Evolutionary conservation across 164 flowering plant species (phyloP).

Genomic region (Tinospora cordifolia): DNA sequence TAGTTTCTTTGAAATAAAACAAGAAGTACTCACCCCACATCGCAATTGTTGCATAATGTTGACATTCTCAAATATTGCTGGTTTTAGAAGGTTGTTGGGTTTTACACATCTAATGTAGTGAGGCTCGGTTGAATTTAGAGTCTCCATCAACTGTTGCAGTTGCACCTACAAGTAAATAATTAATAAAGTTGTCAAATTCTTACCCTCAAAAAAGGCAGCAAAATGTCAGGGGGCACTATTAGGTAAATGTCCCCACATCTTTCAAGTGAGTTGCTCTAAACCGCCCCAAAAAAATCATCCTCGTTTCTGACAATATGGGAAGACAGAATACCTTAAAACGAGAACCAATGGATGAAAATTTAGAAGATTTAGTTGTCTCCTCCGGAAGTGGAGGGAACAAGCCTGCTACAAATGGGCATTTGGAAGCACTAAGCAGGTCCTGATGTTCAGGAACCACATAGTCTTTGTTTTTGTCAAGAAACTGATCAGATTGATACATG

Average conservation of each 20-base stretch:
- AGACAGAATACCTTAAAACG: constrained; percentile 65
- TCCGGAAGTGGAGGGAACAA: constrained; percentile 66
- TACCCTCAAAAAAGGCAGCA: not conserved
- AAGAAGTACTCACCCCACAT: constrained; percentile 64
- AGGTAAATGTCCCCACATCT: not conserved
- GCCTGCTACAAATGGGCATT: constrained; percentile 63
- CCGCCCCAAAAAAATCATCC: not conserved
- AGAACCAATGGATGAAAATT: constrained; percentile 85
- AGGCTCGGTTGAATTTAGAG: constrained; percentile 73
- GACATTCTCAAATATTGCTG: constrained; percentile 60
- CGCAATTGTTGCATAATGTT: constrained; percentile 76
- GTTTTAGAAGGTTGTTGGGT: constrained; percentile 67
- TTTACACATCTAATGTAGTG: constrained; percentile 91
- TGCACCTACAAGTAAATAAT: constrained; percentile 56
- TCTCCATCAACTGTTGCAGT: constrained; percentile 79
- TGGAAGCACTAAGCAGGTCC: constrained; percentile 66
- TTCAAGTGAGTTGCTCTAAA: not conserved
- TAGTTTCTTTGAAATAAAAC: too few species aligned
- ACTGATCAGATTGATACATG: constrained; percentile 67
- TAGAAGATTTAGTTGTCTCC: constrained; percentile 60
- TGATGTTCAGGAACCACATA: constrained; percentile 87
- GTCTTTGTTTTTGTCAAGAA: constrained; percentile 92
- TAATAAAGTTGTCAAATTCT: constrained; percentile 1
- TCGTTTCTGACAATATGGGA: not conserved
- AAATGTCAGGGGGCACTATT: not conserved